phyloP scores from a whole-genome alignment of 2,329 filamentous ascomycete genomes.

The Thelonectria discophora region DNA sequence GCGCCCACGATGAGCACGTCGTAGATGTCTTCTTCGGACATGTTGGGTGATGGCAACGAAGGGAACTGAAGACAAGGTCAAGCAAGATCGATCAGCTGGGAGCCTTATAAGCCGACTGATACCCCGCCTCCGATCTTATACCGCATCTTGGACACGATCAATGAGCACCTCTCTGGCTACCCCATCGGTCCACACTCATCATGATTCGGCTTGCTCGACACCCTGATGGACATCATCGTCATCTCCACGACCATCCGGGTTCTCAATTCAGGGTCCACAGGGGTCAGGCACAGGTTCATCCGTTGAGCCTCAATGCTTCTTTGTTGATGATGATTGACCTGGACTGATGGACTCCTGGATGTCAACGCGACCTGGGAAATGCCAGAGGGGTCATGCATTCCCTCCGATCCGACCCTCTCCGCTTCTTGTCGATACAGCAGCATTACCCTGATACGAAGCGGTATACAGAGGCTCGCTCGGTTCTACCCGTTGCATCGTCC shows the following conservation, averaged over 20 bases:
- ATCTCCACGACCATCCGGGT: conserved; percentile 22
- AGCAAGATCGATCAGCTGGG: background rate
- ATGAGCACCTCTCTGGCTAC: conserved; percentile 24
- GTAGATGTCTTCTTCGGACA: conserved; percentile 53
- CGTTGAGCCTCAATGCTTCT: no score
- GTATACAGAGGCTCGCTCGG: no score
- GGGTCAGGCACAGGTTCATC: background rate
- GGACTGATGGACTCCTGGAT: no score
- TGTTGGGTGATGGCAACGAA: background rate
- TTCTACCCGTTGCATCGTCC: background rate
- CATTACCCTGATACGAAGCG: no score
- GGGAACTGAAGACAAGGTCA: background rate
- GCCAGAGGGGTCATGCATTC: no score
- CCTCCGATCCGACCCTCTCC: no score
- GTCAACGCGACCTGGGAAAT: no score
- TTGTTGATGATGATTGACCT: no score
- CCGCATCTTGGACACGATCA: background rate
- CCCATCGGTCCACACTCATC: background rate
- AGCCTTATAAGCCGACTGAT: background rate
- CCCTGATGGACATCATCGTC: conserved; percentile 22
- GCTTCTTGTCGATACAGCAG: no score
- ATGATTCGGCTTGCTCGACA: conserved; percentile 1
- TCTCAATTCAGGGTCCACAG: conserved; percentile 10
- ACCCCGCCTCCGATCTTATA: conserved; percentile 1
- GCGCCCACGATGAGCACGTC: conserved; percentile 79